These are phyloP conservation scores for Alternaria gaisen DNA, from an alignment of 2,329 filamentous ascomycete genomes.

Conservation along the genomic window DNA sequence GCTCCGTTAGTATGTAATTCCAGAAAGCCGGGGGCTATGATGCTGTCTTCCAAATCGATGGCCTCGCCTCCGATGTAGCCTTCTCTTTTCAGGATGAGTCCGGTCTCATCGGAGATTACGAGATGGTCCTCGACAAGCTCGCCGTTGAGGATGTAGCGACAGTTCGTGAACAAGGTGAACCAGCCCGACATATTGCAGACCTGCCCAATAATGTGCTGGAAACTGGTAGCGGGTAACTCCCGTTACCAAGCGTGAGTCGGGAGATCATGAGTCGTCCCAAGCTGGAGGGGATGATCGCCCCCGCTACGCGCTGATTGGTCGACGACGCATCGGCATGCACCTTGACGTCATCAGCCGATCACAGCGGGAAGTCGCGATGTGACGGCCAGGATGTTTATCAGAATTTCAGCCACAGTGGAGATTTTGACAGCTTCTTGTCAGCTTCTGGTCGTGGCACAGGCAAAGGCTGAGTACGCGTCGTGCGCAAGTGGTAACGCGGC, in stretches of 20 bases:
- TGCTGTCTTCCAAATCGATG: conserved; percentile 59
- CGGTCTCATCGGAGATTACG: conserved; percentile 57
- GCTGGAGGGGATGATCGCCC: conserved; percentile 15
- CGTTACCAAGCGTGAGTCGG: conserved; percentile 7
- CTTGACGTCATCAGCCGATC: conserved; percentile 29
- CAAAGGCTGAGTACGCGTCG: conserved; percentile 14
- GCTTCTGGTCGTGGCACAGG: conserved; percentile 12
- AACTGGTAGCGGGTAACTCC: conserved; percentile 12
- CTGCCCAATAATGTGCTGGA: conserved; percentile 10
- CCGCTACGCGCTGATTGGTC: conserved; percentile 22
- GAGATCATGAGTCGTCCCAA: conserved; percentile 15
- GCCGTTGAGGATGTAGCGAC: conserved; percentile 55
- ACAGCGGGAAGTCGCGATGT: conserved; percentile 15
- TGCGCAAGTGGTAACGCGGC: conserved; percentile 22
- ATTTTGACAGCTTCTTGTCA: conserved; percentile 10
- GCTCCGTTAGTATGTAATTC: conserved; percentile 65
- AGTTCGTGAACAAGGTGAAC: conserved; percentile 59
- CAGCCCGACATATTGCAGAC: conserved; percentile 49
- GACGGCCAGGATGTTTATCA: conserved; percentile 15
- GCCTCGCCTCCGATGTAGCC: conserved; percentile 56
- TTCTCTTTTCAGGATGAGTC: conserved; percentile 53
- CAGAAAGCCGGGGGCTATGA: conserved; percentile 64
- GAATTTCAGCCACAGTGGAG: conserved; percentile 28
- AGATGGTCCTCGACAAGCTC: conserved; percentile 55
- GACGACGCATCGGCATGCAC: conserved; percentile 2